Evolutionary conservation across 2,329 filamentous ascomycete genomes (phyloP), one percentile per base, ranked within the genome.

Genomic region (Diplocarpon rosae): DNA sequence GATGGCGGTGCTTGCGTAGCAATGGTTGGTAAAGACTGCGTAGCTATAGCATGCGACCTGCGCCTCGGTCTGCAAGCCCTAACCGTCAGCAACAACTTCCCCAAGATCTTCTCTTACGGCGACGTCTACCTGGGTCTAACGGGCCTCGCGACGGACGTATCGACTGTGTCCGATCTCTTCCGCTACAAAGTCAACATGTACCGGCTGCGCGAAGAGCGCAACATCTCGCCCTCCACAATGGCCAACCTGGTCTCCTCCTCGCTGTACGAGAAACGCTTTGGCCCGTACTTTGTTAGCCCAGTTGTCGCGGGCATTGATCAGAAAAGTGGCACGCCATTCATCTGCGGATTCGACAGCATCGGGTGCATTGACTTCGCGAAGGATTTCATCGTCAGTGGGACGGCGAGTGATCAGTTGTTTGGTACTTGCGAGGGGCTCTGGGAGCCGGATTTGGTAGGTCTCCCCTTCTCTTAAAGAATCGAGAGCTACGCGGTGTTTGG

Each of bases 101-200:
- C 92, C 72, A 98, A 98, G 75, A 86, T 98, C 75, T 96, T 96
- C 80, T 80, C 83, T 67, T 96, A 94, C 75, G 88, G 87, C 62
- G 86, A 90, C 62, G 86, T 92, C 59, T 95, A 93, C 69, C 84
- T 98, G 30, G 92, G 92, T 45, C 80, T 98, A 50, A 96, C 92
- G 4, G 92, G 92, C 45, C 85, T 98, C 41, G 92, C 92, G 50
- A 98, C 92, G 58, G 92, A 98, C 66, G 88, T 98, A 54, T 78
- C 78, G 54, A 96, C 90, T 57, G 90, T 98, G 57, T 85, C 83
- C 59, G 90, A 98, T 69, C 83, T 96, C 56, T 94, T 98, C 78
- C 88, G 92, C 63, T 96, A 95, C 80, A 98, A 98, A 76, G 87
- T 94, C 67, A 98, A 98, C 78, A 93, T 98, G 85, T 98, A 98